phyloP scores from a whole-genome alignment of 306 rosid genomes.

The Hylodesmum podocarpum region DNA sequence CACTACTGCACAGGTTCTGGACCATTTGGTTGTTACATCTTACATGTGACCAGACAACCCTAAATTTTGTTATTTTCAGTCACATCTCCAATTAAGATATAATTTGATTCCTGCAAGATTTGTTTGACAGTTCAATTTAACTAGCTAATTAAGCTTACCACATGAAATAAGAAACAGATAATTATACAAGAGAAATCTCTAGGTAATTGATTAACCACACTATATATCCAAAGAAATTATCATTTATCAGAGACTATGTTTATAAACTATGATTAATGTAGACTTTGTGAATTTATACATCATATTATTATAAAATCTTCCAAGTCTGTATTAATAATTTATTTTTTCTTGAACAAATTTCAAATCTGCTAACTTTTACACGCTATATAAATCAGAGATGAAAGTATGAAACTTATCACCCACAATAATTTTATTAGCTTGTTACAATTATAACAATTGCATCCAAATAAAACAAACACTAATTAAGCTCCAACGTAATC shows the following conservation, averaged over 20 bases:
- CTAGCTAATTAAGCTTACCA: background rate
- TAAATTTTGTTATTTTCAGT: background rate
- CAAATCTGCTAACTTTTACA: too few species aligned
- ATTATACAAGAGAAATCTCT: background rate
- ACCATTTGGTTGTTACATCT: background rate
- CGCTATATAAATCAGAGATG: too few species aligned
- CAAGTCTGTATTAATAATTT: too few species aligned
- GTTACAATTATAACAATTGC: background rate
- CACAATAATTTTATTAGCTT: background rate
- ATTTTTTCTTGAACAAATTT: too few species aligned
- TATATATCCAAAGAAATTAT: background rate
- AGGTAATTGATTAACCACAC: background rate
- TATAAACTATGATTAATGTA: background rate
- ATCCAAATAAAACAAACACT: background rate
- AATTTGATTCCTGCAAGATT: background rate
- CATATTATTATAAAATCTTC: background rate
- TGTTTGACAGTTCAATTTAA: background rate
- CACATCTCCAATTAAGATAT: background rate
- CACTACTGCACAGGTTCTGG: background rate
- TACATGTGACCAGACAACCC: background rate
- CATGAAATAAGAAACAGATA: background rate
- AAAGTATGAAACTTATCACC: background rate
- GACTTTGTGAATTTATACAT: background rate
- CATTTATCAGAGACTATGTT: too few species aligned
- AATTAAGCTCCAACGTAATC: background rate